Conservation (phyloP, 495 filamentous ascomycete species). For the Aspergillus avenaceus region DNA sequence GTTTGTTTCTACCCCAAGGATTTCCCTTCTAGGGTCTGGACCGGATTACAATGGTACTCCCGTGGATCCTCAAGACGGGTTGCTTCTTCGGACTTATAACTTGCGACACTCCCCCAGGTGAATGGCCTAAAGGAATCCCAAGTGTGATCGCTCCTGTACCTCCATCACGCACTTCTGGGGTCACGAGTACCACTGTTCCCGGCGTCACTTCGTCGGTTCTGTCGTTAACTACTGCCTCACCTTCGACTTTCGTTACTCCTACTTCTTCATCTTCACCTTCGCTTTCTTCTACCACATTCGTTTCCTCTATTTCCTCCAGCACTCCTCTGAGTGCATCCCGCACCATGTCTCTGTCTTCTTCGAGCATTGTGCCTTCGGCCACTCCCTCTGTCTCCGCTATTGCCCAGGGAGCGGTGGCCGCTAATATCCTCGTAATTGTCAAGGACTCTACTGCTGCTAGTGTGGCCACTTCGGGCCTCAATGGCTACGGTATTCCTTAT, state of each 20-base stretch:
- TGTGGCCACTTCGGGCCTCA: constrained; percentile 50
- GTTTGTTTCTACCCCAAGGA: background rate
- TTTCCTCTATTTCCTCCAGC: constrained; percentile 15
- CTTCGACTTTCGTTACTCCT: constrained; percentile 8
- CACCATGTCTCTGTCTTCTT: constrained; percentile 24
- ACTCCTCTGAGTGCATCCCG: constrained; percentile 8
- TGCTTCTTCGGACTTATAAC: constrained; percentile 39
- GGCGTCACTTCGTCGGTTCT: constrained; percentile 9
- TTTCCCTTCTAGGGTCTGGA: constrained; percentile 5
- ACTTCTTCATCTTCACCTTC: constrained; percentile 9
- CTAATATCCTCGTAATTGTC: constrained; percentile 56
- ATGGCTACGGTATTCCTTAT: constrained; percentile 59
- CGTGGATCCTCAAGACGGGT: constrained; percentile 22
- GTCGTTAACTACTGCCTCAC: constrained; percentile 12
- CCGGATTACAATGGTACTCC: constrained; percentile 26
- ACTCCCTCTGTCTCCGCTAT: constrained; percentile 19
- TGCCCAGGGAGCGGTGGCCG: constrained; percentile 25
- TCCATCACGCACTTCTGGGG: constrained; percentile 14
- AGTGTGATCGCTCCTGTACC: constrained; percentile 21
- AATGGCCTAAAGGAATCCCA: constrained; percentile 23
- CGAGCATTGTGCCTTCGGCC: constrained; percentile 15
- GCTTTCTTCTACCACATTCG: constrained; percentile 13
- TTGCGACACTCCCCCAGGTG: constrained; percentile 33
- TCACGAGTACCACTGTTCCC: background rate
- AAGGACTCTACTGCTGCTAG: constrained; percentile 42